Conservation (phyloP, 306 rosid genomes). For the Dalbergia oliveri region DNA sequence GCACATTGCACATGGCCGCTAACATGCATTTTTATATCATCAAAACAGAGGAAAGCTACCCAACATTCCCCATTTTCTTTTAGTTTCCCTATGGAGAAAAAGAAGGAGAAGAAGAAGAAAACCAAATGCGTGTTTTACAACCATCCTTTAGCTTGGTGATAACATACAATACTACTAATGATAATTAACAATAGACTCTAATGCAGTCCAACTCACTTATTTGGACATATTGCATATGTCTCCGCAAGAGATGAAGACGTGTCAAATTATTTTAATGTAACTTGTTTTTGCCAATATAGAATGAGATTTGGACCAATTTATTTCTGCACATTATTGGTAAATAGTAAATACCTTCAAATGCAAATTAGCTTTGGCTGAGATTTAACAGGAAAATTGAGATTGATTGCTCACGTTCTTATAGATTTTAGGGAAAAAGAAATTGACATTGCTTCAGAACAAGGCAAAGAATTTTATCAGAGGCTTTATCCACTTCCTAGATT, state of each 20-base stretch:
- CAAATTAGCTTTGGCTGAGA: not conserved
- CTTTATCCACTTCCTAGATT: conserved; percentile 20
- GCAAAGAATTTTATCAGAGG: conserved; percentile 26
- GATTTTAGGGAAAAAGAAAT: not conserved
- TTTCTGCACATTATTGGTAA: not conserved
- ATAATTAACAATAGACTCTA: not conserved
- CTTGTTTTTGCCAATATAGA: not conserved
- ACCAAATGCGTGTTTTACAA: not conserved
- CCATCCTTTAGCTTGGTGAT: conserved; percentile 4
- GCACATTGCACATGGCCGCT: conserved; percentile 30
- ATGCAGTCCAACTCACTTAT: conserved; percentile 37
- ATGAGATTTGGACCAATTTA: conserved; percentile 7
- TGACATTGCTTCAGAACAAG: conserved; percentile 17
- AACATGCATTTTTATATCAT: conserved; percentile 5
- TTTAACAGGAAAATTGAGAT: conserved; percentile 29
- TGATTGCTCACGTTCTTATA: not conserved
- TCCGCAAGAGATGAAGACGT: conserved; percentile 12
- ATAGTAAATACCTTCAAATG: conserved; percentile 1
- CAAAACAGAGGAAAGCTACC: not conserved
- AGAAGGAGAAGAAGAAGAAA: not conserved
- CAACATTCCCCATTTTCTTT: not conserved
- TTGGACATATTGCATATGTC: conserved; percentile 36
- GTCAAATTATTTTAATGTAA: conserved; percentile 21
- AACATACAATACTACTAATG: not conserved
- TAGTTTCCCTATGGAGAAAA: not conserved